A percentile compares a stretch with the other conserved stretches of the same genome.
These are phyloP conservation scores for Pseudophaeomoniella oleicola DNA, from an alignment of 2,329 filamentous ascomycete species.

Conservation along the genomic window DNA sequence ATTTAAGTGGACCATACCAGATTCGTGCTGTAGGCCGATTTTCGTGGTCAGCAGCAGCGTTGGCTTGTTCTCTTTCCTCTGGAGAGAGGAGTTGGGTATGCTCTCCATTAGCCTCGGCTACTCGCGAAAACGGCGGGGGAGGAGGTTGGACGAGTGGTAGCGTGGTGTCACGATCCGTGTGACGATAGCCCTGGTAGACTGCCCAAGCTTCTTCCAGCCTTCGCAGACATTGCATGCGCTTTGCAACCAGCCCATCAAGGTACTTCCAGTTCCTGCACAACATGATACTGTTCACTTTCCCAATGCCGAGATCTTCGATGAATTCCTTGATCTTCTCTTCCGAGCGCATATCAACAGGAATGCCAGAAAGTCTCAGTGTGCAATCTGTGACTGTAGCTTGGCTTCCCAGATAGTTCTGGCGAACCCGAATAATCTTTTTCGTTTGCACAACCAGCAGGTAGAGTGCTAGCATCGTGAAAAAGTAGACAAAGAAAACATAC, in stretches of 20 bases:
- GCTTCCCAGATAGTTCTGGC: constrained; percentile 82
- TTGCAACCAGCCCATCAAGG: constrained; percentile 58
- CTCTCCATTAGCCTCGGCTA: constrained; percentile 39
- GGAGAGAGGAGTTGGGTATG: constrained; percentile 43
- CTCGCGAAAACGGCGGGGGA: constrained; percentile 19
- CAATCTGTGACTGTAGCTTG: constrained; percentile 94
- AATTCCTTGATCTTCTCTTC: constrained; percentile 75
- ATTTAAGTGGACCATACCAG: constrained; percentile 61
- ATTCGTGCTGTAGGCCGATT: constrained; percentile 55
- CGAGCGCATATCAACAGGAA: constrained; percentile 62
- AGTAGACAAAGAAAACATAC: constrained; percentile 86
- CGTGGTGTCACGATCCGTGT: constrained; percentile 28
- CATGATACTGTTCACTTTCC: constrained; percentile 75
- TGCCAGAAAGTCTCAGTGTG: constrained; percentile 80
- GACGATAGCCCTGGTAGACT: constrained; percentile 49
- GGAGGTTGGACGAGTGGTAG: constrained; percentile 35
- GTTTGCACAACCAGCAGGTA: constrained; percentile 77
- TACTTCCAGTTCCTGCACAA: constrained; percentile 77
- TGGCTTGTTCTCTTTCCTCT: constrained; percentile 19
- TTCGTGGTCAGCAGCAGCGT: constrained; percentile 29
- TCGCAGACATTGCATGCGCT: constrained; percentile 50
- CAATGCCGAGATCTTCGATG: constrained; percentile 76
- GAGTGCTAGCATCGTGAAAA: constrained; percentile 70
- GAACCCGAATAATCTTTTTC: constrained; percentile 64
- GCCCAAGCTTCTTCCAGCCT: constrained; percentile 76